phyloP scores from a whole-genome alignment of 441 rosid species.

The Hura crepitans region DNA sequence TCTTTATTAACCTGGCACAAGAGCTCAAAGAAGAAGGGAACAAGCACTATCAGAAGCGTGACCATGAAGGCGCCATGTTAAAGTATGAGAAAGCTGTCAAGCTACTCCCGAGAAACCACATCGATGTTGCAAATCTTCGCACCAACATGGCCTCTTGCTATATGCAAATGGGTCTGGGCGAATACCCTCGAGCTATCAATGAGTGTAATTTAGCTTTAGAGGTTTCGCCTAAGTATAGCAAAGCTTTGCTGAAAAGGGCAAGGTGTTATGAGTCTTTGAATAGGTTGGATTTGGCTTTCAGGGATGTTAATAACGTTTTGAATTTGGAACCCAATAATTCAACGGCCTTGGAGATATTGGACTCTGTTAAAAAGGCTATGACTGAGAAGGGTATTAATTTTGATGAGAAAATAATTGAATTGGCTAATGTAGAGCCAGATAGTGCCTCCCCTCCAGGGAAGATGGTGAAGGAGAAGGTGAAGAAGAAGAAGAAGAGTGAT shows the following conservation, averaged over 20 bases:
- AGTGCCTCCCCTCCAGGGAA: constrained; percentile 25
- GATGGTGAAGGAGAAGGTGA: constrained; percentile 28
- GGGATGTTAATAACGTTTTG: constrained; percentile 73
- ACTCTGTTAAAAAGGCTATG: constrained; percentile 56
- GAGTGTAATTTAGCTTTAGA: constrained; percentile 81
- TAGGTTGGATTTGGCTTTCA: constrained; percentile 74
- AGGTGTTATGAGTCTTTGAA: constrained; percentile 81
- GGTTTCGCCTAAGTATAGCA: constrained; percentile 79
- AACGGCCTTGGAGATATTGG: constrained; percentile 60
- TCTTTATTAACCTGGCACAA: constrained; percentile 77
- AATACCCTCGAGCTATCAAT: constrained; percentile 82
- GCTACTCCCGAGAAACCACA: constrained; percentile 68
- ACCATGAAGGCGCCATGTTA: constrained; percentile 89
- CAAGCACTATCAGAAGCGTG: constrained; percentile 68
- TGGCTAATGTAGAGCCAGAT: constrained; percentile 35
- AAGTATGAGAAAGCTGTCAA: constrained; percentile 87
- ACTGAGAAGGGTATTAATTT: constrained; percentile 62
- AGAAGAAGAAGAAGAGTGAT: constrained; percentile 32
- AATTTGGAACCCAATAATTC: constrained; percentile 75
- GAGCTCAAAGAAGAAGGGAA: constrained; percentile 97
- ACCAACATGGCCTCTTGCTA: constrained; percentile 85
- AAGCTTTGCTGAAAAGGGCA: constrained; percentile 74
- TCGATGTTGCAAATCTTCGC: constrained; percentile 70
- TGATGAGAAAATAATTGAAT: constrained; percentile 58
- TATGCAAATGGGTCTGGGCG: constrained; percentile 92